phyloP scores from a whole-genome alignment of 495 filamentous ascomycete genomes.

The Endocarpon pusillum region DNA sequence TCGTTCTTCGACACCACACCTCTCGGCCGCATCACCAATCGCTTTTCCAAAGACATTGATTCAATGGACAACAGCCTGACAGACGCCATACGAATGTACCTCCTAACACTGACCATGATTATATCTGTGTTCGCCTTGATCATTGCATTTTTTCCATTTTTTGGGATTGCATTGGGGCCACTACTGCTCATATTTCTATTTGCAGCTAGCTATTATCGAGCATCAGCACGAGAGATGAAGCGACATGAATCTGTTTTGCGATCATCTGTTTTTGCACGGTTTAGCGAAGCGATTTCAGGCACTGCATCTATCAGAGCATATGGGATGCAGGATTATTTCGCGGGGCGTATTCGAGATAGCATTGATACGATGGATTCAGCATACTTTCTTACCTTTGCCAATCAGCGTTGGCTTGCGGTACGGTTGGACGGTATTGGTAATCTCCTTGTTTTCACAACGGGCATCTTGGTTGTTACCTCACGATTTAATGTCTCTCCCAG shows the following conservation, averaged over 20 bases:
- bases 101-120: conserved; percentile 65
- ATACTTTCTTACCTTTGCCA: conserved; percentile 85
- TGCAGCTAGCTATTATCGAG: conserved; percentile 72
- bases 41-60: conserved; percentile 89
- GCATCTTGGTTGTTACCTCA: conserved; percentile 83
- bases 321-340: conserved; percentile 59
- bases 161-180: conserved; percentile 75
- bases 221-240: conserved; percentile 86
- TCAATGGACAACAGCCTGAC: conserved; percentile 88
- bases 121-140: conserved; percentile 70
- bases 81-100: conserved; percentile 86
- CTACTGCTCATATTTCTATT: conserved; percentile 66
- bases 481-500: conserved; percentile 76
- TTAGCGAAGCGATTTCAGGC: conserved; percentile 73
- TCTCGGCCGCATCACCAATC: conserved; percentile 88
- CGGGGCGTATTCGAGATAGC: conserved; percentile 41
- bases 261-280: conserved; percentile 77
- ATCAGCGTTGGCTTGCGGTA: conserved; percentile 79
- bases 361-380: conserved; percentile 88
- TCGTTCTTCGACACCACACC: conserved; percentile 96
- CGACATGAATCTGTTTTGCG: conserved; percentile 80
- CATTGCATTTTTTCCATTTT: conserved; percentile 87
- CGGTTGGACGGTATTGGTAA: conserved; percentile 75
- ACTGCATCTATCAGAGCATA: conserved; percentile 78
- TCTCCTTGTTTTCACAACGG: conserved; percentile 64